Percentiles rank a stretch among this genome's conserved stretches.
These are phyloP conservation scores for Teunomyces tritomae DNA, from an alignment of 805 yeast species.

Conservation along the genomic window DNA sequence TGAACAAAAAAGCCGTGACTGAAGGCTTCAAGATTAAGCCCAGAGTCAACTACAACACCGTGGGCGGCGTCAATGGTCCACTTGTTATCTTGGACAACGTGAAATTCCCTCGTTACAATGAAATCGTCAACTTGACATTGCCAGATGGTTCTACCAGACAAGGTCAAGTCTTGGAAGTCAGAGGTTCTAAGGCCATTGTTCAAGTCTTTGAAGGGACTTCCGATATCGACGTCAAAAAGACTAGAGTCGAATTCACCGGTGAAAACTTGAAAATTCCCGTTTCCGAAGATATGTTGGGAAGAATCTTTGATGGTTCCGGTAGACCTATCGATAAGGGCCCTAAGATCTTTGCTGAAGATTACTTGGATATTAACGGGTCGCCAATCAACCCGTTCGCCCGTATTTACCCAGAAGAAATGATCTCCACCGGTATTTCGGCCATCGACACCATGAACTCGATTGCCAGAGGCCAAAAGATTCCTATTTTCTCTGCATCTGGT, in stretches of 20 bases:
- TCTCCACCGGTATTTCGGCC: slow-evolving; percentile 97
- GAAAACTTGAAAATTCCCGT: slow-evolving; percentile 90
- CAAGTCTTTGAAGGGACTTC: slow-evolving; percentile 99
- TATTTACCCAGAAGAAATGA: slow-evolving; percentile 99
- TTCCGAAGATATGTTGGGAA: slow-evolving; percentile 94
- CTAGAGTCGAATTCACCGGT: slow-evolving; percentile 96
- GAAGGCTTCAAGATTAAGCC: slow-evolving; percentile 91
- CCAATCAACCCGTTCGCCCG: slow-evolving; percentile 98
- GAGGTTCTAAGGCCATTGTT: slow-evolving; percentile 95
- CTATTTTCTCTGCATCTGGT: slow-evolving; percentile 98
- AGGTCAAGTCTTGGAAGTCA: slow-evolving; percentile 97
- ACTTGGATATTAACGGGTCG: slow-evolving; percentile 96
- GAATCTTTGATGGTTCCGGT: slow-evolving; percentile 98
- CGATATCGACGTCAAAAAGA: slow-evolving; percentile 97
- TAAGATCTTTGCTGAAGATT: slow-evolving; percentile 96
- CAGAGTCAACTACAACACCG: slow-evolving; percentile 90
- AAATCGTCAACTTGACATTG: slow-evolving; percentile 92
- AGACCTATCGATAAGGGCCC: slow-evolving; percentile 98
- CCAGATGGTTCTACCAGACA: slow-evolving; percentile 95
- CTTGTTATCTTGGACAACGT: slow-evolving; percentile 66
- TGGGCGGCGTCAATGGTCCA: slow-evolving; percentile 98
- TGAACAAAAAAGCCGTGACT: slow-evolving; percentile 89
- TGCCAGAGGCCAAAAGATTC: slow-evolving; percentile 99
- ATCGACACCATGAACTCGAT: slow-evolving; percentile 99
- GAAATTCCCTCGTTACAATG: slow-evolving; percentile 73